phyloP scores from a whole-genome alignment of 2,329 filamentous ascomycete species.

The Stenocarpella maydis region DNA sequence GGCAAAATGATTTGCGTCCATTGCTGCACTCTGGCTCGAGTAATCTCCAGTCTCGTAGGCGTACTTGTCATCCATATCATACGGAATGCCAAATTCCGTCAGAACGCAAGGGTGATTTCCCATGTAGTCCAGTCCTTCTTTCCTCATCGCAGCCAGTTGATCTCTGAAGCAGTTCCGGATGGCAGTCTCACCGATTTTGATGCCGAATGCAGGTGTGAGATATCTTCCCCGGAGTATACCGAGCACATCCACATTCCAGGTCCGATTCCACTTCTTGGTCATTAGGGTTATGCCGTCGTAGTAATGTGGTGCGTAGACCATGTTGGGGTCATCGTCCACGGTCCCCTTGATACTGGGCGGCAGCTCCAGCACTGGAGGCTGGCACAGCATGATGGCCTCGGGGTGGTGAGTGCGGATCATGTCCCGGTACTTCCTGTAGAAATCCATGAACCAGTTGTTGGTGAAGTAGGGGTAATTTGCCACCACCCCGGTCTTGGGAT shows the following conservation, averaged over 20 bases:
- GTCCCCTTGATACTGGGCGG: constrained; percentile 90
- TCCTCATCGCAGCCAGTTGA: constrained; percentile 81
- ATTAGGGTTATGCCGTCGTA: constrained; percentile 97
- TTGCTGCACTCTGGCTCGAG: constrained; percentile 86
- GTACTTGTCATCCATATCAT: constrained; percentile 97
- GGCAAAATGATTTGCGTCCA: constrained; percentile 96
- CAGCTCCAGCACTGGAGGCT: constrained; percentile 90
- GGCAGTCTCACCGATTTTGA: constrained; percentile 91
- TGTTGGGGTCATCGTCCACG: constrained; percentile 83
- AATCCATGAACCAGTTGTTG: constrained; percentile 89
- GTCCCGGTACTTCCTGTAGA: constrained; percentile 79
- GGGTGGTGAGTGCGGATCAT: constrained; percentile 80
- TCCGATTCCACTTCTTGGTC: constrained; percentile 98
- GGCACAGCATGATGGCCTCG: constrained; percentile 86
- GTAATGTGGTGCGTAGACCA: constrained; percentile 94
- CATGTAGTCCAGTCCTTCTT: constrained; percentile 89
- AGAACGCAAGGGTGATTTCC: constrained; percentile 89
- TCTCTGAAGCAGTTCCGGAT: constrained; percentile 94
- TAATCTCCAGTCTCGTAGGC: constrained; percentile 97
- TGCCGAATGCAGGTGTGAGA: constrained; percentile 85
- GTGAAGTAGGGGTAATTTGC: constrained; percentile 88
- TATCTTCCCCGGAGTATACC: constrained; percentile 91
- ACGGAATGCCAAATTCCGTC: constrained; percentile 96
- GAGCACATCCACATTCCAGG: constrained; percentile 96
- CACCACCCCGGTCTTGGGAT: constrained; percentile 75